These are phyloP conservation scores for Agapanthus africanus DNA, from an alignment of 106 monocot species.

Conservation along the genomic window DNA sequence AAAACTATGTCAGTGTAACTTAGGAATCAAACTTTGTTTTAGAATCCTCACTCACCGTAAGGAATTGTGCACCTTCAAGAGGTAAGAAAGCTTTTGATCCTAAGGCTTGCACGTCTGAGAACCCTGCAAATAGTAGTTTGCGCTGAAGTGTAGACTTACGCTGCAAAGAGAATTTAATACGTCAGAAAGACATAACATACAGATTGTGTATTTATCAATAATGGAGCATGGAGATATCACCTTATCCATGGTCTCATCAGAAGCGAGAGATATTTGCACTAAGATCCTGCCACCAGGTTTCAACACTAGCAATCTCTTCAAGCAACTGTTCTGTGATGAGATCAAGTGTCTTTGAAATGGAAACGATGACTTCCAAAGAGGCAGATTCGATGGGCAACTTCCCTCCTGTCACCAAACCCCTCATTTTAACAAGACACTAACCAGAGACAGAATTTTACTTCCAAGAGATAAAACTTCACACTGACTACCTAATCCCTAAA, in stretches of 20 bases:
- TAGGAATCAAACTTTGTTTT: background rate
- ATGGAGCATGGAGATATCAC: slow-evolving; percentile 12
- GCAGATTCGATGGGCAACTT: slow-evolving; percentile 41
- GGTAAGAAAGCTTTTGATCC: slow-evolving; percentile 24
- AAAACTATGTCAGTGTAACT: background rate
- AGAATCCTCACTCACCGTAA: slow-evolving; percentile 42
- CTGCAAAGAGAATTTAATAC: slow-evolving; percentile 14
- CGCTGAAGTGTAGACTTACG: slow-evolving; percentile 28
- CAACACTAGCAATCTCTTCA: slow-evolving; percentile 55
- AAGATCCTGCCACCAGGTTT: slow-evolving; percentile 56
- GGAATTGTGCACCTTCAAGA: slow-evolving; percentile 7
- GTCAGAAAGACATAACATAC: background rate
- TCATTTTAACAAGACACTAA: background rate
- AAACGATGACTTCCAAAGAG: slow-evolving; percentile 40
- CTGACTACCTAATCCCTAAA: background rate
- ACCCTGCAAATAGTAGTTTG: slow-evolving; percentile 58
- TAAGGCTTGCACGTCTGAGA: slow-evolving; percentile 45
- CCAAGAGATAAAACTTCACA: background rate
- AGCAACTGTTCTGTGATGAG: slow-evolving; percentile 33
- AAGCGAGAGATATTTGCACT: slow-evolving; percentile 21
- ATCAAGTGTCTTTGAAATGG: slow-evolving; percentile 22
- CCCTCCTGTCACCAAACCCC: slow-evolving; percentile 22
- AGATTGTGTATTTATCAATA: background rate
- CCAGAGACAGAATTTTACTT: background rate
- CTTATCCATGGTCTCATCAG: slow-evolving; percentile 21